Evolutionary conservation across 495 filamentous ascomycete genomes (phyloP), one percentile per base, ranked within the genome.

Genomic region (Schizothecium vesticola): DNA sequence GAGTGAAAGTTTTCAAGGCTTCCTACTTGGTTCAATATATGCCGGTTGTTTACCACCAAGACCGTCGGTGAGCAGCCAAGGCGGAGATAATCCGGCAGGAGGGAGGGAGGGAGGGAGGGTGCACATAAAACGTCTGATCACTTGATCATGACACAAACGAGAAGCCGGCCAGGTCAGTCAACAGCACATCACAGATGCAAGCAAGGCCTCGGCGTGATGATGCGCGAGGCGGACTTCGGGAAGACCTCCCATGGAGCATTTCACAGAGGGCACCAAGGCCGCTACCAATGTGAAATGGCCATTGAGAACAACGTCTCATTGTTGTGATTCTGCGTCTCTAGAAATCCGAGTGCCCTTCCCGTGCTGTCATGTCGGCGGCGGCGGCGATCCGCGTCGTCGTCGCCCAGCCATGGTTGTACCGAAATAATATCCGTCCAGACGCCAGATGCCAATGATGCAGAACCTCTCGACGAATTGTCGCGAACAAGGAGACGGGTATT

Each of bases 21-120:
- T 66, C 76, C 74, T 73, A 74, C 72, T 79, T 72, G 75, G 74
- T 76, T 91, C 80, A 60, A 67, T 92, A 75, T 93, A 77, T 88
- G 89, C 89, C 84, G 87, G 81, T 84, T 85, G 89, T 93, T 85
- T 93, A 92, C 87, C 90, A 88, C 83, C 83, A 83, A 79, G 91
- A 86, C 86, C 88, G 87, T 87, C 58, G 81, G 71, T 62, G 56
- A 70, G 77, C 78, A 81, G 88, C 85, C 86, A 84, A 85, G 83
- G 86, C 86, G 89, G 88, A 89, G 89, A 93, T 92, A 90, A 82
- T 79, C 80, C 86, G 83, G 88, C 86, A 86, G 79, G 75, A 55
- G 86, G 79, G 74, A 43, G 36, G 63, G 28, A 59, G 61, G 70
- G 16, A 29, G 5, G 26, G 29, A 25, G 22, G 57, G 69, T 62